Evolutionary conservation across 305 asterid species (phyloP).

Genomic region (Nicotiana rustica): DNA sequence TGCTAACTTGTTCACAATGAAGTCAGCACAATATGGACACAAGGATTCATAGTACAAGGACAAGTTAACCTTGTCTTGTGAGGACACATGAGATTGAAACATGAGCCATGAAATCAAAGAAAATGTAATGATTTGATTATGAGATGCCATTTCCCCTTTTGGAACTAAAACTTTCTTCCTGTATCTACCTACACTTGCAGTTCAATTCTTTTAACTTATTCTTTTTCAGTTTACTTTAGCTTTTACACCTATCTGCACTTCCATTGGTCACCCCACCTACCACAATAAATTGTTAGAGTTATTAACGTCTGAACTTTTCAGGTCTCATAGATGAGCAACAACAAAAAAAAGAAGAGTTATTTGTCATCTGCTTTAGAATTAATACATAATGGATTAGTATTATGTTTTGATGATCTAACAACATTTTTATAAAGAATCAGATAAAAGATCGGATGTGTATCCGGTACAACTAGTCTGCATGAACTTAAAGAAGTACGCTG

Average conservation of each 20-base stretch:
- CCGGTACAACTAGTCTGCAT: too few relatives aligned
- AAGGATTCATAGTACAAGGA: slow-evolving; percentile 80
- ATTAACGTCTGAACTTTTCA: background rate
- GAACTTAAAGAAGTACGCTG: too few relatives aligned
- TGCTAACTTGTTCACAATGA: slow-evolving; percentile 73
- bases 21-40: slow-evolving; percentile 86
- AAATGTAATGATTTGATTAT: slow-evolving; percentile 32
- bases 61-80: slow-evolving; percentile 48
- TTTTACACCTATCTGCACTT: slow-evolving; percentile 8
- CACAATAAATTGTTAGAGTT: slow-evolving; percentile 26
- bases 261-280: slow-evolving; percentile 34
- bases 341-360: too few relatives aligned
- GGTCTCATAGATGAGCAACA: background rate
- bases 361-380: too few relatives aligned
- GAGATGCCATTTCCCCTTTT: slow-evolving; percentile 51
- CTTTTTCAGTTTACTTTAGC: slow-evolving; percentile 38
- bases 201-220: slow-evolving; percentile 35
- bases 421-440: too few relatives aligned
- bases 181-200: background rate
- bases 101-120: slow-evolving; percentile 35
- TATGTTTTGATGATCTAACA: too few relatives aligned
- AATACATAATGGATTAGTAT: too few relatives aligned
- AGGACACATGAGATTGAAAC: slow-evolving; percentile 38
- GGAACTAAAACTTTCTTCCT: slow-evolving; percentile 26
- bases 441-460: too few relatives aligned